Percentiles rank a stretch among this genome's conserved stretches.
These are phyloP conservation scores for Solanum tarijense DNA, from an alignment of 257 asterid genomes.

Conservation along the genomic window DNA sequence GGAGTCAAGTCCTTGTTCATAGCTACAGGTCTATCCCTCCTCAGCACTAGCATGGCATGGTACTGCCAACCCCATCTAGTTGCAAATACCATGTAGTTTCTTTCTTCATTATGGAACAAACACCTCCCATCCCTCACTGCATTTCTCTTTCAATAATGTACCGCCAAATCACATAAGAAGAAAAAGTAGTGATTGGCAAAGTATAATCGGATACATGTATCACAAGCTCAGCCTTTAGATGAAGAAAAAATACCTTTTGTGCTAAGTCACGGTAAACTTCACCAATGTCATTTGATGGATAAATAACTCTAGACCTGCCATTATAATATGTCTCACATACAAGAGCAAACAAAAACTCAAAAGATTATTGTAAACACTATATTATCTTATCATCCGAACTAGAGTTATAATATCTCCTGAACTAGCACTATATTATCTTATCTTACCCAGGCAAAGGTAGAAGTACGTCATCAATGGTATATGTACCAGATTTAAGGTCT, in stretches of 20 bases:
- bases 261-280: slow-evolving; percentile 64
- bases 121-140: background rate
- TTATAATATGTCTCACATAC: slow-evolving; percentile 2
- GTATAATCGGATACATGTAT: background rate
- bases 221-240: background rate
- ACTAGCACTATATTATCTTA: background rate
- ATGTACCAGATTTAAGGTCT: slow-evolving; percentile 60
- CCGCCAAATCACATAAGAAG: background rate
- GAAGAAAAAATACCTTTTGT: slow-evolving; percentile 42
- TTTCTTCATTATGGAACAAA: background rate
- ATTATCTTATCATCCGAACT: slow-evolving; percentile 5
- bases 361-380: background rate
- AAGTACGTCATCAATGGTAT: slow-evolving; percentile 56
- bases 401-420: too few species aligned
- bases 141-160: background rate
- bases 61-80: background rate
- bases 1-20: background rate
- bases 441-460: slow-evolving; percentile 97
- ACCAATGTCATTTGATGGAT: slow-evolving; percentile 70
- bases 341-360: background rate
- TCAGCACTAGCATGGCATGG: background rate
- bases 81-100: background rate
- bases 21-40: background rate
- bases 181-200: background rate
- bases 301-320: slow-evolving; percentile 77